Evolutionary conservation across 2,329 filamentous ascomycete genomes (phyloP).

Genomic region (Pyrenochaeta sp.): DNA sequence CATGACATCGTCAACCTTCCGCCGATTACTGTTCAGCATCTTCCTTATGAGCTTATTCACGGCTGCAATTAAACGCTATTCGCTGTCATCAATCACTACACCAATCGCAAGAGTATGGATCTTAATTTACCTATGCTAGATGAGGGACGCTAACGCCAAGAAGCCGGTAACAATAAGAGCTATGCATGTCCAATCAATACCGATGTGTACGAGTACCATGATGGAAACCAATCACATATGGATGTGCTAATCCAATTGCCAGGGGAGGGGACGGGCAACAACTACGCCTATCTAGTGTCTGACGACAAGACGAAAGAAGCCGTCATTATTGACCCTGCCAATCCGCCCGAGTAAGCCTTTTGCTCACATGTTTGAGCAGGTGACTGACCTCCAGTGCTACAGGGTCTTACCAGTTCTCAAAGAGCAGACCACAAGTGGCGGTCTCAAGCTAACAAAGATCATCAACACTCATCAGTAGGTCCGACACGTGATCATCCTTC

Average conservation of each 20-base stretch:
- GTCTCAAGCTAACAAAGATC: constrained; percentile 85
- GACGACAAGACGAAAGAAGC: constrained; percentile 60
- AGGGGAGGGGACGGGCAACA: constrained; percentile 82
- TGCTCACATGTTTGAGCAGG: background rate
- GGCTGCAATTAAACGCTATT: constrained; percentile 34
- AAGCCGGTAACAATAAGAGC: constrained; percentile 53
- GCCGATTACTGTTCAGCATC: constrained; percentile 46
- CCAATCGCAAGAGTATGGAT: constrained; percentile 28
- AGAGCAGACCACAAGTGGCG: constrained; percentile 73
- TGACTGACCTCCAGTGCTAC: constrained; percentile 3
- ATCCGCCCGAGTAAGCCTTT: constrained; percentile 75
- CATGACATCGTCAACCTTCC: constrained; percentile 59
- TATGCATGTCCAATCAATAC: constrained; percentile 89
- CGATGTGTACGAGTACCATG: constrained; percentile 73
- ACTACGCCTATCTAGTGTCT: constrained; percentile 76
- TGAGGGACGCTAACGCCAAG: constrained; percentile 26
- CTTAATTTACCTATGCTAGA: background rate
- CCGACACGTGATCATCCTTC: background rate
- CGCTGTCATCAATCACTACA: constrained; percentile 27
- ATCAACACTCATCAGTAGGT: constrained; percentile 97
- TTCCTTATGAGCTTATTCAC: constrained; percentile 47
- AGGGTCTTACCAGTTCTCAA: constrained; percentile 74
- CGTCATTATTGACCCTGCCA: constrained; percentile 79
- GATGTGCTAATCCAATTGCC: constrained; percentile 3
- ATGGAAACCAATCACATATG: constrained; percentile 6